Evolutionary conservation across 2,329 filamentous ascomycete species (phyloP).

Genomic region (Thielaviopsis ethacetica): DNA sequence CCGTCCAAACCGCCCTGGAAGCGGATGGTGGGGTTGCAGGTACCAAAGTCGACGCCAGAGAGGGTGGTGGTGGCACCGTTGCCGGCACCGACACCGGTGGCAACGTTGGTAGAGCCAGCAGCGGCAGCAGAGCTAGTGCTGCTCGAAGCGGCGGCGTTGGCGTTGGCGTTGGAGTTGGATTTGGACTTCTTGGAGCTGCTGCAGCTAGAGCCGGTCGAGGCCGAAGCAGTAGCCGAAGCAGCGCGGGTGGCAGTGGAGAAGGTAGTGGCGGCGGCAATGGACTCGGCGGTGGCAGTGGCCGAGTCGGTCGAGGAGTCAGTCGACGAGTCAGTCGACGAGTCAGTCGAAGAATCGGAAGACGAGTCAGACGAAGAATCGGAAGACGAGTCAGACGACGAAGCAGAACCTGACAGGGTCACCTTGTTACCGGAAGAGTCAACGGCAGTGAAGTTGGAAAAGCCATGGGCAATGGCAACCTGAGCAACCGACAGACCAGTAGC

Average conservation of each 20-base stretch:
- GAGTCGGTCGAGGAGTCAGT: not conserved
- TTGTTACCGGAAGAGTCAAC: slow-evolving; percentile 19
- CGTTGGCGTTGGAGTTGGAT: slow-evolving; percentile 10
- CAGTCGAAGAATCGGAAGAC: not conserved
- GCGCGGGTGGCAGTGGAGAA: slow-evolving; percentile 12
- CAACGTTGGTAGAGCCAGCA: slow-evolving; percentile 16
- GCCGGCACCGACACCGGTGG: slow-evolving; percentile 16
- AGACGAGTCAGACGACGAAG: slow-evolving; percentile 10
- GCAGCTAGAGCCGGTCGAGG: slow-evolving; percentile 7
- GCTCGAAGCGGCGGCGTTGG: slow-evolving; percentile 10
- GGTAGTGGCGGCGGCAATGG: slow-evolving; percentile 8
- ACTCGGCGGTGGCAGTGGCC: slow-evolving; percentile 3
- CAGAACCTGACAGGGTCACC: slow-evolving; percentile 19
- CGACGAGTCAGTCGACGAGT: no score
- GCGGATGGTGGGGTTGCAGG: slow-evolving; percentile 40
- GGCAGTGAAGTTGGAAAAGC: slow-evolving; percentile 44
- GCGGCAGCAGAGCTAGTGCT: slow-evolving; percentile 8
- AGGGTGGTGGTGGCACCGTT: slow-evolving; percentile 16
- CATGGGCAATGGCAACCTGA: slow-evolving; percentile 42
- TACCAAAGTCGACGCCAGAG: slow-evolving; percentile 32
- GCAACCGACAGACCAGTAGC: slow-evolving; percentile 49
- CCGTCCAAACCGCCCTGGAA: slow-evolving; percentile 41
- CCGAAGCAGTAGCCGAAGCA: slow-evolving; percentile 14
- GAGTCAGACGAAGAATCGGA: not conserved
- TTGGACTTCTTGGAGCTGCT: slow-evolving; percentile 10